Percentiles rank a stretch among this genome's conserved stretches.
Evolutionary conservation across 2,329 filamentous ascomycete species (phyloP).

Genomic region (Penicillium occitanis): DNA sequence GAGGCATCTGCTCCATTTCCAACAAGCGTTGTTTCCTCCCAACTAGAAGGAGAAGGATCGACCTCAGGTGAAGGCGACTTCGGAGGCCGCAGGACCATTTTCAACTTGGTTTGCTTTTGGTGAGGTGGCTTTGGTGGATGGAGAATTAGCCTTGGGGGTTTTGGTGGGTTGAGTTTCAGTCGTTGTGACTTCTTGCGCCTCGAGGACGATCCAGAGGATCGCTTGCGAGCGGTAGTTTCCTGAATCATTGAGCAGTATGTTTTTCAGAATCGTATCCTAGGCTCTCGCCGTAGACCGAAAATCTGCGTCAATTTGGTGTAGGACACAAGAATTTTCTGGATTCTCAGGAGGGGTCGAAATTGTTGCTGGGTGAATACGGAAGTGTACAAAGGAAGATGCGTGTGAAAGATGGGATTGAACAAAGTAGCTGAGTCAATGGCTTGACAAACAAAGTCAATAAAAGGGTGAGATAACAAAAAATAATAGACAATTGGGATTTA

Average conservation of each 20-base stretch:
- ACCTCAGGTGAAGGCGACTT: conserved; percentile 2
- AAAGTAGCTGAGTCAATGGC: conserved; percentile 16
- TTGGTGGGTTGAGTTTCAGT: conserved; percentile 8
- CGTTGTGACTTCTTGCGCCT: conserved; percentile 17
- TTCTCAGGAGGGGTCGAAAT: neutral
- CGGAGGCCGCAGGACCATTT: conserved; percentile 3
- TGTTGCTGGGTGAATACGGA: neutral
- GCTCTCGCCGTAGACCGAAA: neutral
- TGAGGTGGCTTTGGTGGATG: conserved; percentile 19
- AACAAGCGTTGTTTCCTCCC: conserved; percentile 14
- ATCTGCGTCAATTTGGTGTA: neutral
- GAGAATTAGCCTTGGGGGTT: conserved; percentile 12
- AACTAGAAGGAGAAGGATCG: neutral
- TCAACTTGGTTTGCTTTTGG: neutral
- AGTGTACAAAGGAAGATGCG: neutral
- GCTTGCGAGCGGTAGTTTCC: conserved; percentile 8
- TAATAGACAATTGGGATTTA: neutral
- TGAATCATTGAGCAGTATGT: conserved; percentile 10
- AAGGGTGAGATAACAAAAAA: neutral
- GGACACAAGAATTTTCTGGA: neutral
- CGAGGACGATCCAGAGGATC: conserved; percentile 16
- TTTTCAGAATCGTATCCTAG: neutral
- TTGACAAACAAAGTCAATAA: neutral
- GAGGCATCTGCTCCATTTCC: conserved; percentile 19
- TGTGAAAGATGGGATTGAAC: conserved; percentile 1